Base-by-base conservation (phyloP, 106 monocot species). In the Dendrobium catenatum region DNA sequence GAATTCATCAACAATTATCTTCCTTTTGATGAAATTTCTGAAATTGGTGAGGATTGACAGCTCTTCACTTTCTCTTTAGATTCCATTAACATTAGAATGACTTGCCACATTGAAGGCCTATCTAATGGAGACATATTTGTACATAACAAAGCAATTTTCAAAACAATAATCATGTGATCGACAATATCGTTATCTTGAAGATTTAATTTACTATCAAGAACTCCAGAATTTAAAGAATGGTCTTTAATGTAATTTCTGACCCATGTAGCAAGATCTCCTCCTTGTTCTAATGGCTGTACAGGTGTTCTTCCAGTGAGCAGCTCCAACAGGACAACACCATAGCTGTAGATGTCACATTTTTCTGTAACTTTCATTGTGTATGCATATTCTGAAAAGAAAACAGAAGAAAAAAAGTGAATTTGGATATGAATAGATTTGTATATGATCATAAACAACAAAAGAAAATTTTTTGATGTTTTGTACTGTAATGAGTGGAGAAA, bases 291-390 rank as follows among this genome's bases (percentile, higher is more conserved):
- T n/a, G 94, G 92, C 77, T 98, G 97, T 10, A 98, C 91, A 29
- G 97, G 94, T 40, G 89, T 80, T 87, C 78, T 92, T 55, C 97
- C 97, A 27, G 97, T 98, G 26, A 98, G 74, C 78, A 98, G 81
- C 81, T 98, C 97, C 75, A 98, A 51, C 15, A 98, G 88, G 55
- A 98, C 97, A 29, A 98, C 97, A 18, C 97, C 97, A 67, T 94
- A 98, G 76, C 97, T 98, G 51, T 98, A 98, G 46, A 90, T 89
- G 61, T 98, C 97, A 70, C 91, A 86, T 85, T 94, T 98, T 80
- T 98, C 97, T 2, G 94, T 98, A 37, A 94, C 97, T 79, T 98
- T 98, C 97, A 98, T 94, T n/a, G 97, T 98, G 81, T 94, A 98
- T 15, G 97, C 97, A 78, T 98, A 98, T 84, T 98, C 97, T 98